phyloP scores from a whole-genome alignment of 306 rosid species.

The Cucurbita ficifolia region DNA sequence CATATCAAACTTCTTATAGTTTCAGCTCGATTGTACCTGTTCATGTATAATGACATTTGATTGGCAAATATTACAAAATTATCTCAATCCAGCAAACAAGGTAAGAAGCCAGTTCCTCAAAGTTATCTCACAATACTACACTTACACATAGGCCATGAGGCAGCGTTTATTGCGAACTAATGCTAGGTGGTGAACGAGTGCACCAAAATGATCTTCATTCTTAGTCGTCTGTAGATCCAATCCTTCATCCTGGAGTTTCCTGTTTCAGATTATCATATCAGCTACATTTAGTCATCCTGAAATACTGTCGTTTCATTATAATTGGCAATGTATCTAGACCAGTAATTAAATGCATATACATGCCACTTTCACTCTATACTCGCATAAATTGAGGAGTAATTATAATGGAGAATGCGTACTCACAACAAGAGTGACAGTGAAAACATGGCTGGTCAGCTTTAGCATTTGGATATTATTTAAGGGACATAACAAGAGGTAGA shows the following conservation, averaged over 20 bases:
- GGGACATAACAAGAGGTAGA: conserved; percentile 48
- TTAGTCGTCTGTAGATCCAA: conserved; percentile 66
- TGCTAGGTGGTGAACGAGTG: conserved; percentile 79
- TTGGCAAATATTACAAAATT: background rate
- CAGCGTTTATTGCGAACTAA: conserved; percentile 82
- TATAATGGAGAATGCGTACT: background rate
- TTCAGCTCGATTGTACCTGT: conserved; percentile 64
- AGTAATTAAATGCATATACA: background rate
- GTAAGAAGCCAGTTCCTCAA: background rate
- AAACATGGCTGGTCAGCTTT: conserved; percentile 94
- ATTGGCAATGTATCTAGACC: background rate
- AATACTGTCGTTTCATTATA: background rate
- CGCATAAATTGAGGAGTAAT: background rate
- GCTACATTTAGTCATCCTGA: background rate
- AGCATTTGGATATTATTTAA: conserved; percentile 59
- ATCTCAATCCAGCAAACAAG: background rate
- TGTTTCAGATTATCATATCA: conserved; percentile 17
- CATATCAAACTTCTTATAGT: conserved; percentile 44
- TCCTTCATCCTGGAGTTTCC: conserved; percentile 77
- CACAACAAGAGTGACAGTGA: conserved; percentile 67
- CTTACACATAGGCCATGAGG: conserved; percentile 65
- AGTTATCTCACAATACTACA: conserved; percentile 1
- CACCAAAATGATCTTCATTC: conserved; percentile 72
- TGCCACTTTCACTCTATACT: background rate
- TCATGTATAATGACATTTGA: conserved; percentile 1